A percentile compares a stretch with the other conserved stretches of the same genome.
phyloP scores from a whole-genome alignment of 495 filamentous ascomycete species.

The Penicillium desertorum region DNA sequence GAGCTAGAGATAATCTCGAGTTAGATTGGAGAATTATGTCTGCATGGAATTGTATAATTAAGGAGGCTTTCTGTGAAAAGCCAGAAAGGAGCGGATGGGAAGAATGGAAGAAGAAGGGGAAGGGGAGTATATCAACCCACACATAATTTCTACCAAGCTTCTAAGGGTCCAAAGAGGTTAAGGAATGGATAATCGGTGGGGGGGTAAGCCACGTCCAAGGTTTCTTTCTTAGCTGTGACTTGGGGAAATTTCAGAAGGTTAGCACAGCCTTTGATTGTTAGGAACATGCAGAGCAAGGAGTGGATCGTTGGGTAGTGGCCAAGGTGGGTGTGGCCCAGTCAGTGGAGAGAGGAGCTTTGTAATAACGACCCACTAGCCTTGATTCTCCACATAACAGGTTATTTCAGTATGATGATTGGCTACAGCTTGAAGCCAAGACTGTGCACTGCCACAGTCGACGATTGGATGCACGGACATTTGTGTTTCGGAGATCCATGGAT shows the following conservation, averaged over 20 bases:
- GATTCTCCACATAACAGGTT: neutral
- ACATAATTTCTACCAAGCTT: slow-evolving; percentile 23
- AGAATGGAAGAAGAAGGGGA: slow-evolving; percentile 9
- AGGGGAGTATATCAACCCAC: slow-evolving; percentile 13
- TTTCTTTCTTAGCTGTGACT: slow-evolving; percentile 6
- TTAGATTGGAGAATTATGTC: neutral
- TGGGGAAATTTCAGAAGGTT: slow-evolving; percentile 1
- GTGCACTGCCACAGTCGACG: slow-evolving; percentile 19
- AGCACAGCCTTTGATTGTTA: slow-evolving; percentile 8
- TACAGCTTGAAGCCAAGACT: slow-evolving; percentile 2
- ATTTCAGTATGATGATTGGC: neutral
- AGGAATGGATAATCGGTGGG: slow-evolving; percentile 12
- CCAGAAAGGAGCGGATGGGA: slow-evolving; percentile 9
- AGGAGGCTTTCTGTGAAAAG: slow-evolving; percentile 7
- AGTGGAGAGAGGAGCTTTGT: neutral
- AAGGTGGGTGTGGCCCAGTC: slow-evolving; percentile 6
- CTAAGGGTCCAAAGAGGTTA: slow-evolving; percentile 9
- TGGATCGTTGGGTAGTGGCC: neutral
- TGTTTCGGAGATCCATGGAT: slow-evolving; percentile 1
- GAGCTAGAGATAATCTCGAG: slow-evolving; percentile 20
- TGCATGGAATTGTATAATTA: slow-evolving; percentile 4
- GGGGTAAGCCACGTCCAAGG: slow-evolving; percentile 21
- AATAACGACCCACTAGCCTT: neutral
- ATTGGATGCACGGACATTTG: neutral
- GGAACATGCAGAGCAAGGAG: neutral